Evolutionary conservation across 2,329 filamentous ascomycete species (phyloP).

Genomic region (Colletotrichum phormii): DNA sequence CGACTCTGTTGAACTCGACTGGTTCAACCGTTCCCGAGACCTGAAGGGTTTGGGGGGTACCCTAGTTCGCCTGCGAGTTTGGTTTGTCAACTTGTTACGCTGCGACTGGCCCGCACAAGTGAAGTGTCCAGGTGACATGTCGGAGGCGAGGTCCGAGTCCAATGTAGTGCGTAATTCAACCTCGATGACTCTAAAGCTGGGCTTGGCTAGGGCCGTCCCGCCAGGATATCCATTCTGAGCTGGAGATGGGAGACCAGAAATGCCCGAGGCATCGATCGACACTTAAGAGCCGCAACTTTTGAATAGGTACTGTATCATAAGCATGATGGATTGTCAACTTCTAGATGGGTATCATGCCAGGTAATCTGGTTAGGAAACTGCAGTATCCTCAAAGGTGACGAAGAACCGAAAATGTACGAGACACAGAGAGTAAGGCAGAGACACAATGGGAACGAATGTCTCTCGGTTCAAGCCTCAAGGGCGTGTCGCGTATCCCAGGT

Average conservation of each 20-base stretch:
- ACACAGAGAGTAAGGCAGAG: not conserved
- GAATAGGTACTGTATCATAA: not conserved
- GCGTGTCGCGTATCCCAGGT: not conserved
- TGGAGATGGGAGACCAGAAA: not conserved
- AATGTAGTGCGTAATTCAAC: conserved; percentile 6
- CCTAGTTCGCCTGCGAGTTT: conserved; percentile 16
- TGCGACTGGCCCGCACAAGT: conserved; percentile 21
- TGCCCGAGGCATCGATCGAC: not conserved
- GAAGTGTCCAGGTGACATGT: conserved; percentile 31
- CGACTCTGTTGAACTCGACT: conserved; percentile 8
- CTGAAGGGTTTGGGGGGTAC: not conserved
- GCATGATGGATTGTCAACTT: not conserved
- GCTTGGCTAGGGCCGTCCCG: conserved; percentile 3
- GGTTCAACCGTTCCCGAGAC: not conserved
- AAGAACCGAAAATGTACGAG: not conserved
- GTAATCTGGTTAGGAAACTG: too few relatives aligned
- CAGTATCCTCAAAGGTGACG: not conserved
- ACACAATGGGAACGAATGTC: not conserved
- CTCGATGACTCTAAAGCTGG: not conserved
- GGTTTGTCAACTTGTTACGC: conserved; percentile 35
- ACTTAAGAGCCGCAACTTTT: not conserved
- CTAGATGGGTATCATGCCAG: too few relatives aligned
- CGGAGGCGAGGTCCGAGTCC: conserved; percentile 30
- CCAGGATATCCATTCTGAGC: not conserved
- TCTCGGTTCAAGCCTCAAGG: not conserved